Evolutionary conservation across 1,284 basidiomycete species (phyloP).

Genomic region (Wallemia mellicola): DNA sequence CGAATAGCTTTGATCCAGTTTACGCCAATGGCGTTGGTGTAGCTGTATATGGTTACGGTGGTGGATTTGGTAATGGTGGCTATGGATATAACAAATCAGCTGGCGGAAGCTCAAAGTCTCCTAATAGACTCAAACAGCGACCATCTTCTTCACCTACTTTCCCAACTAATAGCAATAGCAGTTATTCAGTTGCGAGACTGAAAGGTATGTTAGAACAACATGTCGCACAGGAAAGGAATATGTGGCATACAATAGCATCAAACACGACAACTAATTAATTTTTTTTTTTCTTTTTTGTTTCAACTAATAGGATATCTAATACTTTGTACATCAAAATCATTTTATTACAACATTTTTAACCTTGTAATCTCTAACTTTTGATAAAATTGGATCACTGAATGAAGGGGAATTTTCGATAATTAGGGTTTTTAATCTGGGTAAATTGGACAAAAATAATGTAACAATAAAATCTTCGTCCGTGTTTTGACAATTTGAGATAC

Average conservation of each 20-base stretch:
- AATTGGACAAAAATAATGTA: too few relatives aligned
- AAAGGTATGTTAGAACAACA: neutral
- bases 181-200: neutral
- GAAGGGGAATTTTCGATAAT: too few relatives aligned
- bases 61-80: neutral
- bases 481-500: neutral
- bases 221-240: neutral
- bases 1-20: neutral
- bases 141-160: neutral
- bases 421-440: too few relatives aligned
- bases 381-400: neutral
- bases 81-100: neutral
- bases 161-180: neutral
- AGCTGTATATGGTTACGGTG: neutral
- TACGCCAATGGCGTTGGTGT: neutral
- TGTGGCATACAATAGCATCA: neutral
- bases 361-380: neutral
- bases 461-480: too few relatives aligned
- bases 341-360: neutral
- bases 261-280: neutral
- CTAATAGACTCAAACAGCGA: neutral
- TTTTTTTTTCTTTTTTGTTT: neutral
- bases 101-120: neutral
- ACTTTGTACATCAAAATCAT: neutral
- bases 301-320: neutral